Conservation (phyloP, 1,284 basidiomycete species). For the Fomitopsis betulina region DNA sequence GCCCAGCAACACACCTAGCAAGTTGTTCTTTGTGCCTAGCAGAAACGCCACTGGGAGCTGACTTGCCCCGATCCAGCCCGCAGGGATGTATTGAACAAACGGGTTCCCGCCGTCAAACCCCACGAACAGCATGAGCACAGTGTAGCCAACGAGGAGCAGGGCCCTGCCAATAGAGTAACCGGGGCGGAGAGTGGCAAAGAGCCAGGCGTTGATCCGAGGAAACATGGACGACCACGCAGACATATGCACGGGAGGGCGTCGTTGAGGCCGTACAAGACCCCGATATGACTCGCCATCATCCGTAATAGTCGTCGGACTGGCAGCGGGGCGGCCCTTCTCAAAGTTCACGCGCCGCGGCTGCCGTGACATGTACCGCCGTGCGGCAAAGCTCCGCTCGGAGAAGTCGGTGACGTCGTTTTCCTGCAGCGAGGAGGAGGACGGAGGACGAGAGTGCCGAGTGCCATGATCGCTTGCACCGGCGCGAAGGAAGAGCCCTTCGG, state of each 20-base stretch:
- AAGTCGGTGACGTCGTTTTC: background rate
- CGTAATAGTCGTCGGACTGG: background rate
- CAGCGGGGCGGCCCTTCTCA: background rate
- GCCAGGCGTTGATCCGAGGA: conserved; percentile 21
- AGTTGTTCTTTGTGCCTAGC: conserved; percentile 71
- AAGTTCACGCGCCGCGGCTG: background rate
- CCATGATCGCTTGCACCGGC: background rate
- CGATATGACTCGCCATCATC: background rate
- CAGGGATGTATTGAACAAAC: conserved; percentile 44
- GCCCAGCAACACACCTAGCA: conserved; percentile 57
- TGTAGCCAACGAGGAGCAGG: conserved; percentile 43
- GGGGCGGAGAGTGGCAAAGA: conserved; percentile 38
- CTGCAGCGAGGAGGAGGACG: background rate
- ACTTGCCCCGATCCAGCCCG: conserved; percentile 62
- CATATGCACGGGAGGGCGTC: conserved; percentile 24
- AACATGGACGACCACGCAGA: conserved; percentile 28
- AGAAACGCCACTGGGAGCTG: conserved; percentile 70
- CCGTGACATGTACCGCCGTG: background rate
- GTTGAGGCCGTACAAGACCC: background rate
- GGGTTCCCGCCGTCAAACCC: conserved; percentile 48
- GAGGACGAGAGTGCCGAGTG: background rate
- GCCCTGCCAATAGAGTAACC: conserved; percentile 34
- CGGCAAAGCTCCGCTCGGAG: background rate
- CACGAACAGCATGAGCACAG: conserved; percentile 43
- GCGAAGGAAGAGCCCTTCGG: background rate